These are phyloP conservation scores for Serendipita sp. DNA, from an alignment of 768 basidiomycete species.

Conservation along the genomic window DNA sequence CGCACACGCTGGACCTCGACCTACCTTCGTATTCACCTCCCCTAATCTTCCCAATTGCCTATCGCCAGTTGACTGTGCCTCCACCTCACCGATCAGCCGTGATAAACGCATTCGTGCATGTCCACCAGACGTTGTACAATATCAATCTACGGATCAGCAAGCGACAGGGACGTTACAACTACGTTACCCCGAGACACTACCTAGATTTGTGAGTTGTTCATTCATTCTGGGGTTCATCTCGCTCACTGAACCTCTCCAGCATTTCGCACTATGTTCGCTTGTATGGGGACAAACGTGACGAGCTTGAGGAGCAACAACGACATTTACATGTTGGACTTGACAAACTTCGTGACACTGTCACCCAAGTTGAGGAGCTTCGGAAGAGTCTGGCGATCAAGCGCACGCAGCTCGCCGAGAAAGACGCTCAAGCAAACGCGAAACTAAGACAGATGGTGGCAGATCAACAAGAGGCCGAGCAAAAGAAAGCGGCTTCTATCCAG, in stretches of 20 bases:
- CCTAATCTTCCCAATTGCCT: conserved; percentile 73
- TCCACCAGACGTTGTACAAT: conserved; percentile 77
- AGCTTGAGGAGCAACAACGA: conserved; percentile 95
- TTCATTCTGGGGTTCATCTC: conserved; percentile 3
- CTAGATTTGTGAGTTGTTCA: conserved; percentile 75
- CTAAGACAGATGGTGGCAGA: conserved; percentile 95
- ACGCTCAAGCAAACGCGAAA: conserved; percentile 93
- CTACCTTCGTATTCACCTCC: conserved; percentile 67
- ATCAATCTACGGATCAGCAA: conserved; percentile 82
- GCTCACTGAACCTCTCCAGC: conserved; percentile 28
- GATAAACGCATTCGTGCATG: conserved; percentile 83
- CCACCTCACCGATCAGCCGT: conserved; percentile 82
- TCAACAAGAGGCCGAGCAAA: conserved; percentile 97
- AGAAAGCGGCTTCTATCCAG: conserved; percentile 90
- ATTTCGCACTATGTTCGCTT: conserved; percentile 95
- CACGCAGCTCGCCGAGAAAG: conserved; percentile 81
- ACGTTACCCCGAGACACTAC: conserved; percentile 95
- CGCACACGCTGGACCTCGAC: conserved; percentile 84
- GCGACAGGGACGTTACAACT: conserved; percentile 89
- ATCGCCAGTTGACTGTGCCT: conserved; percentile 70
- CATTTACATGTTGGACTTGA: conserved; percentile 97
- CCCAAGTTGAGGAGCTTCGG: conserved; percentile 90
- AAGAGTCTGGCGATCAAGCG: conserved; percentile 91
- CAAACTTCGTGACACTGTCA: conserved; percentile 89
- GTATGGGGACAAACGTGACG: conserved; percentile 91